Evolutionary conservation across 495 filamentous ascomycete genomes (phyloP).

Genomic region (Penicillium subrubescens): DNA sequence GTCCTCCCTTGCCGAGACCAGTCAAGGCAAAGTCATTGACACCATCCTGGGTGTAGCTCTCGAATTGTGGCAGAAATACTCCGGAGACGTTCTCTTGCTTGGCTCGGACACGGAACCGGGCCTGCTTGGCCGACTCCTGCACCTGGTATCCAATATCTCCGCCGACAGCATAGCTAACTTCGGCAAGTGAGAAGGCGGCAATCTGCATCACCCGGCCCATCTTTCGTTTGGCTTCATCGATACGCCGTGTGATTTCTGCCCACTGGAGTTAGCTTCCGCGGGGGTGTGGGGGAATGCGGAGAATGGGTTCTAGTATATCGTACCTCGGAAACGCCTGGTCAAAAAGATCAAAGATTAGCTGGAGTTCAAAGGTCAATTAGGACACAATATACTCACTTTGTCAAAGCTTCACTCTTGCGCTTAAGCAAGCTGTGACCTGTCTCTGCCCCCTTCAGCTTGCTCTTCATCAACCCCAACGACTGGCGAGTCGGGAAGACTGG

Average conservation of each 20-base stretch:
- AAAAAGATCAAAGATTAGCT: not conserved
- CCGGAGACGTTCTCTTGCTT: slow-evolving; percentile 99
- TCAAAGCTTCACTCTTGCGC: slow-evolving; percentile 90
- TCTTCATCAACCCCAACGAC: slow-evolving; percentile 95
- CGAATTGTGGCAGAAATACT: slow-evolving; percentile 90
- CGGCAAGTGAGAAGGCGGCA: slow-evolving; percentile 94
- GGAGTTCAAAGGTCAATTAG: slow-evolving; percentile 5
- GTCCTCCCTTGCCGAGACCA: slow-evolving; percentile 93
- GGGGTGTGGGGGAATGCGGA: slow-evolving; percentile 26
- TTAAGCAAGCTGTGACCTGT: slow-evolving; percentile 85
- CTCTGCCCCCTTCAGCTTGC: slow-evolving; percentile 96
- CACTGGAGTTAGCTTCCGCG: slow-evolving; percentile 28
- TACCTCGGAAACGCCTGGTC: slow-evolving; percentile 83
- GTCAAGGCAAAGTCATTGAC: slow-evolving; percentile 96
- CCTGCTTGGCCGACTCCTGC: slow-evolving; percentile 90
- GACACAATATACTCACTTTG: slow-evolving; percentile 60
- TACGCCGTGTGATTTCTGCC: slow-evolving; percentile 91
- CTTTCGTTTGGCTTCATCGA: slow-evolving; percentile 98
- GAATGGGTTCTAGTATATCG: slow-evolving; percentile 13
- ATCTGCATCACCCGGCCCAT: slow-evolving; percentile 99
- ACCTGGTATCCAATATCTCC: slow-evolving; percentile 97
- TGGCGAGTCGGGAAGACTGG: slow-evolving; percentile 98
- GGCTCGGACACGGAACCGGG: slow-evolving; percentile 86
- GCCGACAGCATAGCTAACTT: slow-evolving; percentile 96
- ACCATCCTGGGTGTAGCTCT: slow-evolving; percentile 77